These are phyloP conservation scores for Erythrobasidium hasegawianum DNA, from an alignment of 1,284 basidiomycete species.

Conservation along the genomic window DNA sequence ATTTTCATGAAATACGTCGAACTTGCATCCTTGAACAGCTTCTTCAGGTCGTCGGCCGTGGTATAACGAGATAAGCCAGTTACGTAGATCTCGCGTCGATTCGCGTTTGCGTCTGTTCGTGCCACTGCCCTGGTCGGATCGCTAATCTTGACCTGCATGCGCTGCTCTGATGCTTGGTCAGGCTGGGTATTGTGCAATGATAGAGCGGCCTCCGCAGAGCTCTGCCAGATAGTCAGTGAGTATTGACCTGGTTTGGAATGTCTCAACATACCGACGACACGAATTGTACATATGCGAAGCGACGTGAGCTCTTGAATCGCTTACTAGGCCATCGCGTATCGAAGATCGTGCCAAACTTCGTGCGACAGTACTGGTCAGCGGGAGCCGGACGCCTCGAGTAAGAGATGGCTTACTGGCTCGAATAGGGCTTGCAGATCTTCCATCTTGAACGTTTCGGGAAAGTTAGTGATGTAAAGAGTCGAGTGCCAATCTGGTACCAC, in stretches of 20 bases:
- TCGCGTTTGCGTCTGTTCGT: slow-evolving; percentile 73
- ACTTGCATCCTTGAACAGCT: slow-evolving; percentile 67
- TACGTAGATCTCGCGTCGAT: slow-evolving; percentile 78
- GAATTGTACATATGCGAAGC: slow-evolving; percentile 94
- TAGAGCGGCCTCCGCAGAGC: slow-evolving; percentile 70
- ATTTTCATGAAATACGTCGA: neutral
- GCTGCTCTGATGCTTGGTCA: slow-evolving; percentile 56
- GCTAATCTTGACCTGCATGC: slow-evolving; percentile 77
- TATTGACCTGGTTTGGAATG: too few relatives aligned
- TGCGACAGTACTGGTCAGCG: too few relatives aligned
- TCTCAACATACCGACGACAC: slow-evolving; percentile 68
- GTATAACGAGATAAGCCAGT: slow-evolving; percentile 73
- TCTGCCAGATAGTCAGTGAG: slow-evolving; percentile 50
- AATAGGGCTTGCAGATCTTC: slow-evolving; percentile 70
- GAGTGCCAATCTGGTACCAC: slow-evolving; percentile 90
- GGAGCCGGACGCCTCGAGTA: too few relatives aligned
- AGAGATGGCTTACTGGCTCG: slow-evolving; percentile 57
- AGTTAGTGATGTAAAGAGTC: slow-evolving; percentile 95
- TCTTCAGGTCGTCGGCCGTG: slow-evolving; percentile 67
- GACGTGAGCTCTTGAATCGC: slow-evolving; percentile 80
- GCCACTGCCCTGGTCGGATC: slow-evolving; percentile 85
- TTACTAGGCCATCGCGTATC: slow-evolving; percentile 98
- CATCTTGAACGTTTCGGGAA: slow-evolving; percentile 82
- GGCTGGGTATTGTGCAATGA: slow-evolving; percentile 72
- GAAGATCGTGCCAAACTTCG: slow-evolving; percentile 79